Evolutionary conservation across 2,329 filamentous ascomycete genomes (phyloP).

Genomic region (Colletotrichum cordylinicola): DNA sequence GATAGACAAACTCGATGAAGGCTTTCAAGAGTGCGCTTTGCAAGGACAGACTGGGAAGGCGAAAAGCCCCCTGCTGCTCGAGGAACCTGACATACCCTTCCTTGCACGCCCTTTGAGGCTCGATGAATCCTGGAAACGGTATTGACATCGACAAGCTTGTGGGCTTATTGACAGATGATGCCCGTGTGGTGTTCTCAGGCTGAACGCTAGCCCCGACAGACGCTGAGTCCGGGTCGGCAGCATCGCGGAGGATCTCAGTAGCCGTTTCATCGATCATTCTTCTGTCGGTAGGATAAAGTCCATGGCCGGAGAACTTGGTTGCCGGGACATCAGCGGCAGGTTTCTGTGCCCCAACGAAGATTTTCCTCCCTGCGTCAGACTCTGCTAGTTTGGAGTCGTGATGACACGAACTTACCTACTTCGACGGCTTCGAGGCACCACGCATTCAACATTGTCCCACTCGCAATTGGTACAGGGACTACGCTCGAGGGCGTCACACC

Average conservation of each 20-base stretch:
- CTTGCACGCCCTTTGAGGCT: accelerated
- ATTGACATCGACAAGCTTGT: background rate
- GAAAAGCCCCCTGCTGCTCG: background rate
- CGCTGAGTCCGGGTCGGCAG: background rate
- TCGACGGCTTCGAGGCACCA: background rate
- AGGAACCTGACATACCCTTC: background rate
- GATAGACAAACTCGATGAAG: background rate
- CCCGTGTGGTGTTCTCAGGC: background rate
- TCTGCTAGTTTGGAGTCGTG: background rate
- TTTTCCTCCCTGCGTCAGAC: background rate
- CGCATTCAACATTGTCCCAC: background rate
- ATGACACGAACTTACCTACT: background rate
- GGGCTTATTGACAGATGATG: background rate
- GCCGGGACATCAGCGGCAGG: background rate
- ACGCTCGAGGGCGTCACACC: background rate
- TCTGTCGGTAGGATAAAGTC: background rate
- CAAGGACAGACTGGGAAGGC: background rate
- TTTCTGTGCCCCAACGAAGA: background rate
- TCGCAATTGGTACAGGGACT: background rate
- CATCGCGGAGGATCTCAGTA: background rate
- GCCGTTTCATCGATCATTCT: background rate
- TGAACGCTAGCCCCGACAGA: background rate
- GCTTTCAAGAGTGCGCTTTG: background rate
- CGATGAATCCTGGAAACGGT: background rate
- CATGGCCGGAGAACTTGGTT: background rate